These are phyloP conservation scores for Amaranthus cruentus DNA, from an alignment of 148 eudicot species.

Conservation along the genomic window DNA sequence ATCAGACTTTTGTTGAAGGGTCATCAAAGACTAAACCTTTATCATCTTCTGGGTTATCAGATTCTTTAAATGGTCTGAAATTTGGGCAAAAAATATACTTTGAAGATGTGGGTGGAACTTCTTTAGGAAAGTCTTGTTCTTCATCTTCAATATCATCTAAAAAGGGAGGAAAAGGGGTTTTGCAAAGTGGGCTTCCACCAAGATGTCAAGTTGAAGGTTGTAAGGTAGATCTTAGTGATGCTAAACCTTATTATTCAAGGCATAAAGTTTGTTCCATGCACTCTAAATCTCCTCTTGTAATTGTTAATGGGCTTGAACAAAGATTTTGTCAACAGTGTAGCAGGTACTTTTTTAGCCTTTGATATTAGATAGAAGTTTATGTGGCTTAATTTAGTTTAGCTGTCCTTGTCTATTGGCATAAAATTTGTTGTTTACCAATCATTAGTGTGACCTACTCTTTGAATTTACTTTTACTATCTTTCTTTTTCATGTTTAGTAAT, in stretches of 20 bases:
- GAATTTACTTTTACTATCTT: background rate
- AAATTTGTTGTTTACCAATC: slow-evolving; percentile 2
- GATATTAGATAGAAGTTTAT: background rate
- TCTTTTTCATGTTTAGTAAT: too few relatives aligned
- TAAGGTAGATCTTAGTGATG: slow-evolving; percentile 77
- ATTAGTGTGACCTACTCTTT: slow-evolving; percentile 6
- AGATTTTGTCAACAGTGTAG: slow-evolving; percentile 98
- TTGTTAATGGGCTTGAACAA: slow-evolving; percentile 71
- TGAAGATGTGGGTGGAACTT: slow-evolving; percentile 48
- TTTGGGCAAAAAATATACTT: slow-evolving; percentile 86
- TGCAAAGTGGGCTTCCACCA: slow-evolving; percentile 60
- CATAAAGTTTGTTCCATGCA: slow-evolving; percentile 88
- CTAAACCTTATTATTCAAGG: slow-evolving; percentile 79
- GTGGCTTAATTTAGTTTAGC: background rate
- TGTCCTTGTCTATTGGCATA: slow-evolving; percentile 20
- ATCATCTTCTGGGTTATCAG: slow-evolving; percentile 30
- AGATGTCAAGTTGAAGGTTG: slow-evolving; percentile 95
- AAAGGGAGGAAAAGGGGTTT: slow-evolving; percentile 42
- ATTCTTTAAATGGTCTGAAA: slow-evolving; percentile 55
- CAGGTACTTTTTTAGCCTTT: slow-evolving; percentile 30
- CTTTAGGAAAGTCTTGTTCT: too few relatives aligned
- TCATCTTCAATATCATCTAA: slow-evolving; percentile 12
- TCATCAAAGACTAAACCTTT: slow-evolving; percentile 29
- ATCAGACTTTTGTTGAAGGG: slow-evolving; percentile 20
- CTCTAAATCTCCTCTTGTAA: slow-evolving; percentile 62